A percentile compares a stretch with the other conserved stretches of the same genome.
Evolutionary conservation across 2,329 filamentous ascomycete species (phyloP).

Genomic region (Bipolaris bicolor): DNA sequence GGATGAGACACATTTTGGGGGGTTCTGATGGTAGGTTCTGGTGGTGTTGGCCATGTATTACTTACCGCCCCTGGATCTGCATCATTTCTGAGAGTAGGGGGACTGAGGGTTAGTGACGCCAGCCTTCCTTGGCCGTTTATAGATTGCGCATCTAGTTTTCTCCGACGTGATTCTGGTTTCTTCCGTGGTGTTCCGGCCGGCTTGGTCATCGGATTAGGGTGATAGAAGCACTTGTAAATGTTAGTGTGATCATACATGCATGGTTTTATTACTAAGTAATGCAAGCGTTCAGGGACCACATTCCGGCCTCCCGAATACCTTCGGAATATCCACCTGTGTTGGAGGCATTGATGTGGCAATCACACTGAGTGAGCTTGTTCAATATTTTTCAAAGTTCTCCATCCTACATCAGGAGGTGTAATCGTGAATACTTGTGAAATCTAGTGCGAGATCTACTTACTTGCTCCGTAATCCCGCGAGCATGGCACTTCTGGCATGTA

Average conservation of each 20-base stretch:
- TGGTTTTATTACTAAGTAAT: background rate
- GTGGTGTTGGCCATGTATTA: conserved; percentile 40
- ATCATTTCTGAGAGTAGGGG: conserved; percentile 39
- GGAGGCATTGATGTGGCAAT: background rate
- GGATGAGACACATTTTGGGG: conserved; percentile 31
- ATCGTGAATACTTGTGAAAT: background rate
- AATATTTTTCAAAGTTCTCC: background rate
- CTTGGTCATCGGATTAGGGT: conserved; percentile 48
- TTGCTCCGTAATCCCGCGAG: conserved; percentile 43
- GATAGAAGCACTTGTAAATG: conserved; percentile 41
- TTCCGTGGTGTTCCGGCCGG: conserved; percentile 45
- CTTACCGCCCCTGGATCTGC: conserved; percentile 13
- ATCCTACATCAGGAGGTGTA: background rate
- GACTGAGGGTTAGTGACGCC: conserved; percentile 34
- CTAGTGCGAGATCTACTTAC: conserved; percentile 20
- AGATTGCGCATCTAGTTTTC: conserved; percentile 27
- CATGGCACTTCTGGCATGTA: conserved; percentile 43
- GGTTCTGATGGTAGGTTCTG: conserved; percentile 32
- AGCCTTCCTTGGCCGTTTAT: conserved; percentile 26
- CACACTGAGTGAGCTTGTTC: background rate
- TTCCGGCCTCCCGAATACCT: background rate
- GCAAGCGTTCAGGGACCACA: background rate
- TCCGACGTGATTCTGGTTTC: conserved; percentile 40
- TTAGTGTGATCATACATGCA: background rate
- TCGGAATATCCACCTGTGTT: background rate